Evolutionary conservation across 1,284 basidiomycete genomes (phyloP).

Genomic region (Termitomyces sp.): DNA sequence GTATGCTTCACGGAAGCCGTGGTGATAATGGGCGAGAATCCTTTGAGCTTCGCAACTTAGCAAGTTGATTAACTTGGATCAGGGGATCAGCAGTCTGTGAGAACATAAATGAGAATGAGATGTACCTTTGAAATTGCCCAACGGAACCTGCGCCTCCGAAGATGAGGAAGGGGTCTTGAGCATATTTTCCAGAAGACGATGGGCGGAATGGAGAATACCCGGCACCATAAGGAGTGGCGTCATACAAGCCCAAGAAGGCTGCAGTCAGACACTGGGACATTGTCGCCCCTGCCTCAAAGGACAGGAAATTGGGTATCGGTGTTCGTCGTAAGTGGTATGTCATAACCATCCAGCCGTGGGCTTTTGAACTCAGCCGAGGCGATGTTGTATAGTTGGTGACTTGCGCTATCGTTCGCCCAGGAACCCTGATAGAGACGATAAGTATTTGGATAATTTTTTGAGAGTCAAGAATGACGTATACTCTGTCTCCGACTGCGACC

Average conservation of each 20-base stretch:
- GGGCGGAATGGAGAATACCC: slow-evolving; percentile 29
- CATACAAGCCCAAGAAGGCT: slow-evolving; percentile 35
- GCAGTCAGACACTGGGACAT: slow-evolving; percentile 36
- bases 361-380: slow-evolving; percentile 35
- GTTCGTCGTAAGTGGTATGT: not conserved
- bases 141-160: slow-evolving; percentile 35
- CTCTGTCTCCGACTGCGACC: slow-evolving; percentile 50
- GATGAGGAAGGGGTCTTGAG: slow-evolving; percentile 30
- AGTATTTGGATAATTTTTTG: slow-evolving; percentile 21
- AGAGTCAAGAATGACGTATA: slow-evolving; percentile 33
- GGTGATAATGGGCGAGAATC: slow-evolving; percentile 43
- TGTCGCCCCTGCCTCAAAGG: slow-evolving; percentile 39
- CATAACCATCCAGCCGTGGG: not conserved
- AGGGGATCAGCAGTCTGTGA: not conserved
- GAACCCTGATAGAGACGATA: slow-evolving; percentile 32
- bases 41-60: slow-evolving; percentile 37
- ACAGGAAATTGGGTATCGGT: slow-evolving; percentile 36
- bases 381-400: slow-evolving; percentile 49
- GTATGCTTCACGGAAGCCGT: slow-evolving; percentile 29
- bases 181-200: slow-evolving; percentile 33
- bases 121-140: slow-evolving; percentile 18
- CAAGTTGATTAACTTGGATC: slow-evolving; percentile 46
- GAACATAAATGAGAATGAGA: not conserved
- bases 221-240: slow-evolving; percentile 25
- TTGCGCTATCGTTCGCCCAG: slow-evolving; percentile 32